Base-by-base conservation (phyloP, 805 yeast species). In the Brettanomyces custersianus region DNA sequence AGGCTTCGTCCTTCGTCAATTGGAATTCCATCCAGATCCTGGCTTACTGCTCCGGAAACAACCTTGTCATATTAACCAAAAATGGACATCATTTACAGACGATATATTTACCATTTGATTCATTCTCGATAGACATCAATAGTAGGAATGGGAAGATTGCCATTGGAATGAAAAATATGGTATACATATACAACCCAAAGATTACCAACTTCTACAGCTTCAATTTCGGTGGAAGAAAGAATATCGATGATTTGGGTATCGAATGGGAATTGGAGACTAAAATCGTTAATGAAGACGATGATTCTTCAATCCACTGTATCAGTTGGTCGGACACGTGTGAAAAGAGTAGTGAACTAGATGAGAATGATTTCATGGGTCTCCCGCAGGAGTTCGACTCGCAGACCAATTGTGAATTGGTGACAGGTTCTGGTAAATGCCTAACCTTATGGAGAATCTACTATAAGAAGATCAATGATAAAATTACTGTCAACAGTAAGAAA, bases 1-100 rank as follows among this genome's bases (percentile, higher is more conserved):
- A 71, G 44, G 62, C 85, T 1, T 70, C 76, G 18, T 63, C 74
- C 28, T 79, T 76, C 40, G 70, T 66, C 5, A 59, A 62, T 26
- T 86, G 95, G 95, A 74, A 74, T 37, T 65, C 66, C 9, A 74
- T 73, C 40, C 70, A 74, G 35, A 57, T 86, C 2, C 59, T 82
- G 23, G 77, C 76, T 2, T 90, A 90, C 54, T 82, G 87, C 39
- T 84, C 96, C 1, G 96, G 95, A 1, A 86, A 86, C 59, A 86
- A 85, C 53, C 63, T 90, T 45, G 81, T 90, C 23, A 68, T 82
- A 4, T 52, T 78, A 3, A 65, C 80, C 6, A 68, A 71, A 40
- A 62, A 68, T 32, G 61, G 67, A 39, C 56, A 60, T 18, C 60
- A 80, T 41, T 58, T 87, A 13, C 97, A 90, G 55, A 86, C 95